Evolutionary conservation across 2,329 filamentous ascomycete genomes (phyloP), one percentile per base, ranked within the genome.

Genomic region (Chaetomium olivaceum): DNA sequence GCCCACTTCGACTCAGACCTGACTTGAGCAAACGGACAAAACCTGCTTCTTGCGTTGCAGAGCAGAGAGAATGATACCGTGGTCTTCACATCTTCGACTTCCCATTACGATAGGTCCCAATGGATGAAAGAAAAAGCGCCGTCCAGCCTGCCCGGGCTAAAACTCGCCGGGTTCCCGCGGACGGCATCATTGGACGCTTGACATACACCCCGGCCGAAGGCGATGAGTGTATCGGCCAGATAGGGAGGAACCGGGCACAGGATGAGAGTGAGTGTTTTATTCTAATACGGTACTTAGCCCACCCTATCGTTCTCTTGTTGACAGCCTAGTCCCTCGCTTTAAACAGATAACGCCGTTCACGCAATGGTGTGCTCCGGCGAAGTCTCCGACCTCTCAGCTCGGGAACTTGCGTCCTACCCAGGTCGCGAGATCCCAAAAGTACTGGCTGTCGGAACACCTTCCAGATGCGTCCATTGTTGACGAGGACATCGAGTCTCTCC

Each of bases 361-460:
- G 9, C 62, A 71, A 31, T 77, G 76, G 73, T 73, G 71, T 43
- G 62, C 72, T 1, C 66, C 74, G 1, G 68, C 70, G 1, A 68
- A 62, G 6, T n/a, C 58, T 2, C 56, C 56, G 4, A 16, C 58
- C 5, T 57, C 62, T 6, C 39, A 65, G 29, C 50, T 62, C 25
- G 50, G 56, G 27, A 54, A 58, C 36, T 57, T 64, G 51, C 6
- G 51, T 3, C 55, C 67, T 43, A 67, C 55, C 63, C 73, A 62
- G 72, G 74, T 68, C 72, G 76, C 27, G 71, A 75, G 64, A 67
- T 73, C 66, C 4, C 81, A 84, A 64, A 76, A 76, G 58, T 77
- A 77, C 75, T 87, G 83, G 83, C 79, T 87, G 3, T 72, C 80
- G 54, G 81, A 82, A 51, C 75, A 76, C 36, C 77, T 83, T n/a